Percentiles rank a stretch among this genome's conserved stretches.
Conservation (phyloP, 2,329 filamentous ascomycete species). For the Fusarium cyanostomum region DNA sequence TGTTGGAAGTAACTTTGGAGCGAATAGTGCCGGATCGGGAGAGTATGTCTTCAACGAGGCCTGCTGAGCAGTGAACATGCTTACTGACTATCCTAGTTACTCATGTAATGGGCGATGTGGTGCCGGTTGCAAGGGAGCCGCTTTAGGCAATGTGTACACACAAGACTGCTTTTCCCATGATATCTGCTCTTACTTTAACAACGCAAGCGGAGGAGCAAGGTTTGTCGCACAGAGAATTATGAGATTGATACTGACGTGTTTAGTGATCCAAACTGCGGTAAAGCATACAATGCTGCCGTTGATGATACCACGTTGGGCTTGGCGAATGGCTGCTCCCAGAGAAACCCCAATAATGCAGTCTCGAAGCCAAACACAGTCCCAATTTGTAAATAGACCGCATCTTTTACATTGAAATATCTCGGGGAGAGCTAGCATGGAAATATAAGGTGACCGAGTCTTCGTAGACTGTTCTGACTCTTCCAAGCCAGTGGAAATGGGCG, state of each 20-base stretch:
- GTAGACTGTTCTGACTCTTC: too few species aligned
- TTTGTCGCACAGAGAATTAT: constrained; percentile 18
- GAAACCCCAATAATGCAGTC: constrained; percentile 46
- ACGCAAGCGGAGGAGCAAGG: constrained; percentile 57
- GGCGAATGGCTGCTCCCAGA: constrained; percentile 47
- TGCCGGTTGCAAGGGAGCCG: constrained; percentile 54
- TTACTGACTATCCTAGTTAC: constrained; percentile 48
- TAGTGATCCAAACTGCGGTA: constrained; percentile 59
- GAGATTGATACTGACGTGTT: not conserved
- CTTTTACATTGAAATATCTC: too few species aligned
- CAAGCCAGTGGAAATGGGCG: too few species aligned
- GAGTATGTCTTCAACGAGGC: constrained; percentile 48
- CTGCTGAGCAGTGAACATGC: fast-evolving
- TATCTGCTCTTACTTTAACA: constrained; percentile 61
- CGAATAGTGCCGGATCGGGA: constrained; percentile 51
- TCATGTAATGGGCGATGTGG: constrained; percentile 61
- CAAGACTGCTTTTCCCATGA: constrained; percentile 62
- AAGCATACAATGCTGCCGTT: constrained; percentile 53
- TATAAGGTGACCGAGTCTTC: too few species aligned
- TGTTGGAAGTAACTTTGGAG: constrained; percentile 60
- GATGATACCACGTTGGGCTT: constrained; percentile 54
- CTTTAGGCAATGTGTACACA: constrained; percentile 59
- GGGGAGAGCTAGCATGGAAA: too few species aligned
- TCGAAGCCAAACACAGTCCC: constrained; percentile 41
- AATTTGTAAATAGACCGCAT: constrained; percentile 31